phyloP scores from a whole-genome alignment of 2,329 filamentous ascomycete species.

The Fusarium subtropicale region DNA sequence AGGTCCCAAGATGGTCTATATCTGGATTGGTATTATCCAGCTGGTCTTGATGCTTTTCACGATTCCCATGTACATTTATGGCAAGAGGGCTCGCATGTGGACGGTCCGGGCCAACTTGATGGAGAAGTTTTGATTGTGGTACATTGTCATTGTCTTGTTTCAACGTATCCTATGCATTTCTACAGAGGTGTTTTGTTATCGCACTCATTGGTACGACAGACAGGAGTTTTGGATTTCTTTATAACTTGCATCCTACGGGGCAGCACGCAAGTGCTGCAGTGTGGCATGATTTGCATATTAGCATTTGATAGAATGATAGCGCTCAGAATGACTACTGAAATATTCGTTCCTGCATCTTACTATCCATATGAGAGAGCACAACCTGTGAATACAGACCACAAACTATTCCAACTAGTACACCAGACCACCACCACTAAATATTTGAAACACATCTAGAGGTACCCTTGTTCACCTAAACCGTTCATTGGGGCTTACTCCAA shows the following conservation, averaged over 20 bases:
- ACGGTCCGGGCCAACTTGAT: slow-evolving; percentile 87
- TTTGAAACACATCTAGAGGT: not conserved
- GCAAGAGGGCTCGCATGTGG: slow-evolving; percentile 94
- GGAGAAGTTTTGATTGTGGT: slow-evolving; percentile 70
- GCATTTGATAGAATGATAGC: slow-evolving; percentile 8
- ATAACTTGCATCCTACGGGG: slow-evolving; percentile 5
- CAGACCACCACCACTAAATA: too few species aligned
- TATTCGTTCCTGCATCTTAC: not conserved
- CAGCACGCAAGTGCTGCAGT: slow-evolving; percentile 12
- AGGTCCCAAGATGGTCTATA: slow-evolving; percentile 81
- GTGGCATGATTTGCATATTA: slow-evolving; percentile 1
- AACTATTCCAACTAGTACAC: not conserved
- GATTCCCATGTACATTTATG: slow-evolving; percentile 94
- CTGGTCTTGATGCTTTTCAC: slow-evolving; percentile 77
- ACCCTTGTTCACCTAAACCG: not conserved
- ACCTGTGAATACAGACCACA: not conserved
- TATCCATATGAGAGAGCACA: not conserved
- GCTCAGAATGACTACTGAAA: not conserved
- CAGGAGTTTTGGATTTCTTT: slow-evolving; percentile 6
- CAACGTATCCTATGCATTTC: slow-evolving; percentile 3
- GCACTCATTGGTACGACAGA: slow-evolving; percentile 4
- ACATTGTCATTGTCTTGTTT: slow-evolving; percentile 22
- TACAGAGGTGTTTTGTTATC: not conserved
- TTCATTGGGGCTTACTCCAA: not conserved
- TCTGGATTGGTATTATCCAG: slow-evolving; percentile 89